A percentile compares a stretch with the other conserved stretches of the same genome.
phyloP scores from a whole-genome alignment of 768 basidiomycete genomes.

The Coprinellus micaceus region DNA sequence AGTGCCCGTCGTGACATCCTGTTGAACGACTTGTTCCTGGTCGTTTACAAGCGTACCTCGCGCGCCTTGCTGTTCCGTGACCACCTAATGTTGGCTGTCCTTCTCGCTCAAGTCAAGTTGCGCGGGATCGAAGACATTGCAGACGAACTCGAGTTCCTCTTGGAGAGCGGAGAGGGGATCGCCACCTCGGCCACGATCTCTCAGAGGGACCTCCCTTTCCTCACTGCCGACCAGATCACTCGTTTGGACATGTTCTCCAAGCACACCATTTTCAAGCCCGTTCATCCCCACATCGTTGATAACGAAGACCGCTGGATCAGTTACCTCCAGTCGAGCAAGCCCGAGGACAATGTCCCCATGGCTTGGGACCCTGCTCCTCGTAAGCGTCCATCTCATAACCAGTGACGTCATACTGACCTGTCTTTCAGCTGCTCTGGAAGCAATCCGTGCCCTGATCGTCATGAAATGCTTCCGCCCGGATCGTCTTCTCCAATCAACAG shows the following conservation, averaged over 20 bases:
- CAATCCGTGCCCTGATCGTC: conserved; percentile 71
- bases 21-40: conserved; percentile 82
- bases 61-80: conserved; percentile 87
- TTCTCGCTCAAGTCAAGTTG: conserved; percentile 86
- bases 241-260: conserved; percentile 71
- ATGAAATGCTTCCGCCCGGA: conserved; percentile 93
- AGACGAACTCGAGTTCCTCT: conserved; percentile 88
- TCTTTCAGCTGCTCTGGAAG: conserved; percentile 60
- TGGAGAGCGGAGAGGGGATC: conserved; percentile 79
- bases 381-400: conserved; percentile 37
- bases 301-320: conserved; percentile 64
- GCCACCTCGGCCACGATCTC: conserved; percentile 33
- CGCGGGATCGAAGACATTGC: conserved; percentile 73
- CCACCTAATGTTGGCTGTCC: conserved; percentile 84
- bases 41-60: conserved; percentile 85
- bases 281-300: conserved; percentile 57
- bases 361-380: conserved; percentile 78
- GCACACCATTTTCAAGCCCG: conserved; percentile 73
- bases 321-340: conserved; percentile 64
- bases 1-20: conserved; percentile 72
- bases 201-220: conserved; percentile 38
- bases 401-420: neutral
- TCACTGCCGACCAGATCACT: conserved; percentile 64
- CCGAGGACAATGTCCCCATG: conserved; percentile 68
- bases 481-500: conserved; percentile 80